phyloP scores from a whole-genome alignment of 176 grass and related monocot genomes.

The Hordeum marinum region DNA sequence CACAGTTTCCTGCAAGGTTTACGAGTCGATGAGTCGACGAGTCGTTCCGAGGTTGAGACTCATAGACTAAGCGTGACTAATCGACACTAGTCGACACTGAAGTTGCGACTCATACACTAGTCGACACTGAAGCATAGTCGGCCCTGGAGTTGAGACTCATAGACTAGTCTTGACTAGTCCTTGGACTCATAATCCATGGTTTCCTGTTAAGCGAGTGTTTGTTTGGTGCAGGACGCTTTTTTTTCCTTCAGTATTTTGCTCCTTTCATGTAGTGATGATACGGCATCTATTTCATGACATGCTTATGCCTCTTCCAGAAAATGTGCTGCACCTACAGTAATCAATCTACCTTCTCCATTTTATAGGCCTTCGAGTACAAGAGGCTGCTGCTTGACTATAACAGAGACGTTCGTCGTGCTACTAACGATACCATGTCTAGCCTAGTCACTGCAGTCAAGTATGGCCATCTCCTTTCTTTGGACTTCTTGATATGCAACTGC shows the following conservation, averaged over 20 bases:
- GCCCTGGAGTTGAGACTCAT: no score
- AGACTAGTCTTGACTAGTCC: no score
- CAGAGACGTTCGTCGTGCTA: constrained; percentile 88
- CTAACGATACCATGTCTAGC: constrained; percentile 77
- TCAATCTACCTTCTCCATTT: constrained; percentile 18
- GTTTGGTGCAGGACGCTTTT: not conserved
- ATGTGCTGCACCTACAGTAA: not conserved
- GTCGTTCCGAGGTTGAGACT: no score
- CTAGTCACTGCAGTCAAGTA: constrained; percentile 76
- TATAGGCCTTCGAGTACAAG: constrained; percentile 93
- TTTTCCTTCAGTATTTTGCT: not conserved
- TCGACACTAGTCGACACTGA: no score
- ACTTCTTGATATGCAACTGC: not conserved
- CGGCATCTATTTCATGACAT: not conserved
- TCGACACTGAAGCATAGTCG: no score
- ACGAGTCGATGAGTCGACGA: no score
- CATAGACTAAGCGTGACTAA: no score
- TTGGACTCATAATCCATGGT: no score
- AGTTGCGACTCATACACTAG: no score
- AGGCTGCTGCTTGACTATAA: constrained; percentile 84
- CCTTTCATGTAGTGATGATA: not conserved
- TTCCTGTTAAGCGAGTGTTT: not conserved
- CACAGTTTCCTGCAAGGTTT: not conserved
- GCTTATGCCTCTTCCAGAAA: not conserved
- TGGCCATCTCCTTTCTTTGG: constrained; percentile 22